phyloP scores from a whole-genome alignment of 2,329 filamentous ascomycete species.

The Knufia fluminis region DNA sequence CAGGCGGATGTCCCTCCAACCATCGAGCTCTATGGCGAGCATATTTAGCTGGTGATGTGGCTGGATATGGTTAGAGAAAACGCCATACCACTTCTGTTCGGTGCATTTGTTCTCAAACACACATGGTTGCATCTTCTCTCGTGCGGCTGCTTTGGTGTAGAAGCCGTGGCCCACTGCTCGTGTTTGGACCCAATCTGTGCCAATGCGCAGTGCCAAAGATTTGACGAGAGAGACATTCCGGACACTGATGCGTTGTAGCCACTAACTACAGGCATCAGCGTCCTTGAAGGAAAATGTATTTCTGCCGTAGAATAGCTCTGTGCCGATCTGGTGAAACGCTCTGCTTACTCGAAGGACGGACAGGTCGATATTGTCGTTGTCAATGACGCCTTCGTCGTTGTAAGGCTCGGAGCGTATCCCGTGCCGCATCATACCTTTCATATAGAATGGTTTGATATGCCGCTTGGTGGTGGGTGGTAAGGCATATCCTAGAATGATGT shows the following conservation, averaged over 20 bases:
- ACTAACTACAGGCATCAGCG: slow-evolving; percentile 14
- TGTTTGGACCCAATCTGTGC: slow-evolving; percentile 11
- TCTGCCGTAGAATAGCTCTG: slow-evolving; percentile 11
- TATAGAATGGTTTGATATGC: slow-evolving; percentile 12
- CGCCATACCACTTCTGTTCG: slow-evolving; percentile 15
- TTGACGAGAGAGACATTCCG: slow-evolving; percentile 13
- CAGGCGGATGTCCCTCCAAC: slow-evolving; percentile 5
- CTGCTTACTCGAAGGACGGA: slow-evolving; percentile 12
- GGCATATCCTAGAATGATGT: slow-evolving; percentile 4
- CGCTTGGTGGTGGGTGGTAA: not conserved
- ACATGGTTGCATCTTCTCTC: not conserved
- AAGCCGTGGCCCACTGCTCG: not conserved
- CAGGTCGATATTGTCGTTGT: slow-evolving; percentile 13
- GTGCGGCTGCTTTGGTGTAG: not conserved
- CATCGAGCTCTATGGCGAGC: slow-evolving; percentile 9
- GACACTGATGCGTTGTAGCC: slow-evolving; percentile 14
- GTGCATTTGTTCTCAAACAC: slow-evolving; percentile 9
- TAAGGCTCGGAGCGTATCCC: not conserved
- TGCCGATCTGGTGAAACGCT: slow-evolving; percentile 10
- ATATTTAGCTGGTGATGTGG: slow-evolving; percentile 9
- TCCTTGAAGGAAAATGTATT: slow-evolving; percentile 14
- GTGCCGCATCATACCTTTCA: slow-evolving; percentile 12
- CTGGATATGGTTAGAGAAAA: slow-evolving; percentile 10
- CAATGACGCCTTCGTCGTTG: slow-evolving; percentile 7
- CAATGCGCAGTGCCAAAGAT: slow-evolving; percentile 6